Base-by-base conservation (phyloP, 495 filamentous ascomycete genomes). In the Elaphomyces granulatus region DNA sequence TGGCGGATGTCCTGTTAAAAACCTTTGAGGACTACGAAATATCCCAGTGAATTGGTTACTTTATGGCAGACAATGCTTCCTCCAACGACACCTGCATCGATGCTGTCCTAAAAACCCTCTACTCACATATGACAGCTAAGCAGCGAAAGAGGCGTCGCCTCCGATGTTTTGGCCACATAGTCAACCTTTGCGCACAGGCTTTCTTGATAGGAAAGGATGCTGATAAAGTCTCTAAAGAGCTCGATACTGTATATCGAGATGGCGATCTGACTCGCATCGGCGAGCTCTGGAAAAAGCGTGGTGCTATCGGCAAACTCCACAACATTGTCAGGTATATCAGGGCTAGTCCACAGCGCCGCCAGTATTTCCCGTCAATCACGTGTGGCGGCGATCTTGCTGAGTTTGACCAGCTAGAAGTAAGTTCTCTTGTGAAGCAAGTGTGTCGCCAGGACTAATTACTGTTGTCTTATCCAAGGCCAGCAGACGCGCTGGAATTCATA, bases 21-120 rank as follows among this genome's bases (percentile, higher is more conserved):
- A 17, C 20, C 7, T 18, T 38, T 38, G 8, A 38, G 36, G 36
- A 38, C 36, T 38, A 38, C 36, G 17, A 38, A 7, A 38, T 38
- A 7, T 7, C 4, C 15, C 7, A 38, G 4, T 9, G 15, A 7
- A 18, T 38, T 26, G 36, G 36, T 7, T 38, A 20, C 20, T 38
- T 38, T 26, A 38, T 28, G n/a, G n/a, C 23, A 15, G 36, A 38
- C 23, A 38, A 38, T 20, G 36, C 36, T 6, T 4, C 16, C 15
- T 20, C 15, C 4, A 38, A 38, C 15, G 36, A 38, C 20, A 38
- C 6, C 33, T 14, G 33, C 33, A 19, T 14, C 17, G 33, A 36
- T 15, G 6, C 14, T 6, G 33, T 36, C 17, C 17, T 36, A 6
- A 6, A 28, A 12, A 12, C 23, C 12, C 12, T 28, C 12, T 28